These are phyloP conservation scores for Aristolochia contorta DNA, from an alignment of 164 flowering plant species.

Conservation along the genomic window DNA sequence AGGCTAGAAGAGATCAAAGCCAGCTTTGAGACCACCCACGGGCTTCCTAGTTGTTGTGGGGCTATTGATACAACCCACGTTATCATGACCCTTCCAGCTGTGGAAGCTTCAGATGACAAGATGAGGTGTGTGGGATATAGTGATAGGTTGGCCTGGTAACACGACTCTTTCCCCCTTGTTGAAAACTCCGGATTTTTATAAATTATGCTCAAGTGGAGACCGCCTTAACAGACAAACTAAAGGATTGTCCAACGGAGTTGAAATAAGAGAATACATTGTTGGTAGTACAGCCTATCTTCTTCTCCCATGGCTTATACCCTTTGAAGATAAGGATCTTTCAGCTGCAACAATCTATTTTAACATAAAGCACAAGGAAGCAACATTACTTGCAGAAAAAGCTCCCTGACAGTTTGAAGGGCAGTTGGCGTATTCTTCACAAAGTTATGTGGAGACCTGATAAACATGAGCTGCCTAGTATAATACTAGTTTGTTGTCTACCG, in stretches of 20 bases:
- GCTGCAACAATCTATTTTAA: conserved; percentile 33
- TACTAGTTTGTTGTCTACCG: conserved; percentile 83
- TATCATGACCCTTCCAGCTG: conserved; percentile 90
- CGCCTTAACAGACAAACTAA: conserved; percentile 42
- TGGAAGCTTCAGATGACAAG: conserved; percentile 76
- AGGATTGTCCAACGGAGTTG: conserved; percentile 28
- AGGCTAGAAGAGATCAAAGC: conserved; percentile 54
- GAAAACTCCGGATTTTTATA: conserved; percentile 59
- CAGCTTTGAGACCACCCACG: conserved; percentile 42
- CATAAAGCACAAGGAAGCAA: conserved; percentile 36
- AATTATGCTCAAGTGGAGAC: conserved; percentile 49
- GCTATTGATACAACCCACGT: conserved; percentile 85
- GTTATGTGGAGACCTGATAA: conserved; percentile 99
- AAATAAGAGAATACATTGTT: conserved; percentile 61
- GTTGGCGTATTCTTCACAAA: conserved; percentile 90
- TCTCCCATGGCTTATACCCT: conserved; percentile 84
- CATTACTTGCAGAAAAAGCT: conserved; percentile 51
- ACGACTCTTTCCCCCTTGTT: conserved; percentile 43
- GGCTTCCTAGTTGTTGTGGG: conserved; percentile 82
- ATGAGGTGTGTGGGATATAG: conserved; percentile 80
- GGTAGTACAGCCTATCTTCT: conserved; percentile 69
- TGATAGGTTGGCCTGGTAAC: conserved; percentile 77
- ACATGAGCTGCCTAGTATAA: conserved; percentile 75
- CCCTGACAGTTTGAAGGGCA: conserved; percentile 68
- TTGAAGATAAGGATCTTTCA: conserved; percentile 22